Evolutionary conservation across 2,329 filamentous ascomycete genomes (phyloP).

Genomic region (Aspergillus tanneri): DNA sequence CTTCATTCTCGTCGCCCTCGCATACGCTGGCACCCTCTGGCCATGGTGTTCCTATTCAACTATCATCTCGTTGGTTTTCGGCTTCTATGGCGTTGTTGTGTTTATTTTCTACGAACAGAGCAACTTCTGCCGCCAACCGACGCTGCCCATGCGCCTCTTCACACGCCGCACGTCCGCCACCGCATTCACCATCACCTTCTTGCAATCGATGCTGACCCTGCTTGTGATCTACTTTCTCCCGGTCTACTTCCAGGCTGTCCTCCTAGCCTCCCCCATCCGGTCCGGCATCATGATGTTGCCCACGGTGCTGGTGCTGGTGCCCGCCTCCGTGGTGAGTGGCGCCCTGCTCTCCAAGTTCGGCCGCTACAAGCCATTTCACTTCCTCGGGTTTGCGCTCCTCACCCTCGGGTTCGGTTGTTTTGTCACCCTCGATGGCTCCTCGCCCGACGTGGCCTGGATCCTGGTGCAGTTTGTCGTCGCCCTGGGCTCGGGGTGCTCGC

Average conservation of each 20-base stretch:
- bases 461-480: constrained; percentile 25
- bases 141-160: constrained; percentile 45
- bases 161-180: constrained; percentile 37
- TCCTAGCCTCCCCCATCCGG: constrained; percentile 26
- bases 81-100: constrained; percentile 42
- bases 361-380: constrained; percentile 35
- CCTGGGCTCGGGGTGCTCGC: constrained; percentile 20
- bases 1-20: not conserved
- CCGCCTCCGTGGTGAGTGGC: constrained; percentile 26
- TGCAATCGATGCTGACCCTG: constrained; percentile 34
- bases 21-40: not conserved
- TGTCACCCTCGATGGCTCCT: constrained; percentile 39
- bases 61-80: constrained; percentile 47
- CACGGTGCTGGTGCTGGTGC: constrained; percentile 14
- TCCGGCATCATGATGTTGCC: constrained; percentile 27
- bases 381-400: constrained; percentile 39
- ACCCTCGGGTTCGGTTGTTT: constrained; percentile 45
- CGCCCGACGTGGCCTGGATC: constrained; percentile 41
- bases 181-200: constrained; percentile 37
- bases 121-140: constrained; percentile 22
- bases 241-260: constrained; percentile 45
- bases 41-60: constrained; percentile 23
- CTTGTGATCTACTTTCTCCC: constrained; percentile 44
- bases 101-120: not conserved
- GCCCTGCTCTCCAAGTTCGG: constrained; percentile 16